phyloP scores from a whole-genome alignment of 345 rosid species.

The Citrus medica region DNA sequence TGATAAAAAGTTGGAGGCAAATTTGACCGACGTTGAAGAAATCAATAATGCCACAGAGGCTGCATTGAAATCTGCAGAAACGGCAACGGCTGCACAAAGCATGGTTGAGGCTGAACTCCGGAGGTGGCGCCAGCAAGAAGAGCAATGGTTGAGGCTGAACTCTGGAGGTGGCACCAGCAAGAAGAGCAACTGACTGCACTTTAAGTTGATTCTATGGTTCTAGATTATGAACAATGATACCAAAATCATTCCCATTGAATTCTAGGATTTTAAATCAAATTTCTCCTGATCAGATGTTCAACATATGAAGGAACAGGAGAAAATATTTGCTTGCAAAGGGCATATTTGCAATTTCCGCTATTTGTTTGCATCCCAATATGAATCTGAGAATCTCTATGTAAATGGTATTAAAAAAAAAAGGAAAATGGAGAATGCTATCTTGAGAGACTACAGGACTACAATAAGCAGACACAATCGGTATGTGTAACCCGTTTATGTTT shows the following conservation, averaged over 20 bases:
- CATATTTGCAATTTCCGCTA: background rate
- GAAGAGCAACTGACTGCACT: constrained; percentile 17
- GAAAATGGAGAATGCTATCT: background rate
- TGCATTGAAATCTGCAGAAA: constrained; percentile 68
- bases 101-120: constrained; percentile 61
- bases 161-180: constrained; percentile 52
- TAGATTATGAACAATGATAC: background rate
- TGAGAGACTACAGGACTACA: background rate
- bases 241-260: background rate
- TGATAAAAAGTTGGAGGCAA: constrained; percentile 47
- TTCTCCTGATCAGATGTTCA: background rate
- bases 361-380: background rate
- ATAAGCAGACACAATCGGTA: background rate
- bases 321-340: background rate
- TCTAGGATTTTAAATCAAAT: background rate
- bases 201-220: background rate
- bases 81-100: constrained; percentile 64
- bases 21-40: constrained; percentile 55
- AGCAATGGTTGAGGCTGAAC: constrained; percentile 57
- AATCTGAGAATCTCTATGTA: background rate
- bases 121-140: constrained; percentile 55
- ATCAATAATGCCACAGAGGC: constrained; percentile 63
- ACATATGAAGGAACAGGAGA: background rate
- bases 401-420: background rate
- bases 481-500: background rate